phyloP scores from a whole-genome alignment of 495 filamentous ascomycete species.

The Rusavskia elegans region DNA sequence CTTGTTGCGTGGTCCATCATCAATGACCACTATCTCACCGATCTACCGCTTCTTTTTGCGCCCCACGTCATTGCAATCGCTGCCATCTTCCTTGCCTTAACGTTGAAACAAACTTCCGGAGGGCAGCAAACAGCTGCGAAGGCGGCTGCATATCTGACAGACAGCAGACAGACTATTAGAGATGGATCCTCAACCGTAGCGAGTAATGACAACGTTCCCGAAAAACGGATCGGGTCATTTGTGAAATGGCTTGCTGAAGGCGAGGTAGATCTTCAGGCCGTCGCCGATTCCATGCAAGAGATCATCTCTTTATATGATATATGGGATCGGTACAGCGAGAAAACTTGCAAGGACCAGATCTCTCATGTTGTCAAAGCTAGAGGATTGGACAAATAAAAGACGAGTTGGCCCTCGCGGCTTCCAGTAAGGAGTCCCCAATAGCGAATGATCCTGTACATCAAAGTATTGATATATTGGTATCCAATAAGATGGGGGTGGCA shows the following conservation, averaged over 20 bases:
- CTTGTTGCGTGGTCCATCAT: slow-evolving; percentile 72
- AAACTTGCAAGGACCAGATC: slow-evolving; percentile 61
- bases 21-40: slow-evolving; percentile 93
- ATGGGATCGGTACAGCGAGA: slow-evolving; percentile 81
- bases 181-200: slow-evolving; percentile 1
- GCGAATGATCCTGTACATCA: too few species aligned
- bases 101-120: slow-evolving; percentile 45
- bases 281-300: slow-evolving; percentile 90
- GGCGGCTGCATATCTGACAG: slow-evolving; percentile 22
- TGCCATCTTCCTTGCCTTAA: slow-evolving; percentile 72
- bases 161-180: slow-evolving; percentile 14
- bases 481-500: too few species aligned
- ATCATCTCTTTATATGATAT: slow-evolving; percentile 89
- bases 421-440: too few species aligned
- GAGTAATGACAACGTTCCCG: slow-evolving; percentile 15
- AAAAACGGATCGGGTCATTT: slow-evolving; percentile 55
- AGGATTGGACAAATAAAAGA: slow-evolving; percentile 54
- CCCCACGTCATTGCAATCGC: slow-evolving; percentile 86
- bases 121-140: slow-evolving; percentile 21
- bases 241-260: slow-evolving; percentile 82
- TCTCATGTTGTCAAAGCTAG: slow-evolving; percentile 69
- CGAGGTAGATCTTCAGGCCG: slow-evolving; percentile 76
- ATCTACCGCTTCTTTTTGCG: slow-evolving; percentile 72
- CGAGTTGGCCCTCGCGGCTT: too few species aligned
- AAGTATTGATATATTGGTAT: too few species aligned